These are phyloP conservation scores for Diaporthe vaccinii DNA, from an alignment of 2,329 filamentous ascomycete genomes.

Conservation along the genomic window DNA sequence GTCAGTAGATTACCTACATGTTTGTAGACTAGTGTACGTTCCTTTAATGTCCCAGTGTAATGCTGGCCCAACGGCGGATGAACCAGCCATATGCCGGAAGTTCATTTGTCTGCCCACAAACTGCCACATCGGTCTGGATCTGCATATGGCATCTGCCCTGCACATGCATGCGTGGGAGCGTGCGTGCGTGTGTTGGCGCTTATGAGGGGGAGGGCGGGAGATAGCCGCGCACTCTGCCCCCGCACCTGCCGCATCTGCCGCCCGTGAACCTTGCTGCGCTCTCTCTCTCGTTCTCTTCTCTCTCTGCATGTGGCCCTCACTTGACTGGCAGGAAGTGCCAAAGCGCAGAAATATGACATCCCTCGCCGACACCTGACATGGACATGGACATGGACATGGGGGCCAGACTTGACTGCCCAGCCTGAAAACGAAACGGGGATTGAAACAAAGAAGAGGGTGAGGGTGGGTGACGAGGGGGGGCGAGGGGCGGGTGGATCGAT, in stretches of 20 bases:
- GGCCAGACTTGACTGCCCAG: neutral
- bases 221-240: slow-evolving; percentile 19
- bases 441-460: slow-evolving; percentile 9
- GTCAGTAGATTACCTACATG: neutral
- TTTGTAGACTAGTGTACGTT: neutral
- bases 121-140: slow-evolving; percentile 14
- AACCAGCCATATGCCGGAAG: neutral
- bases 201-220: slow-evolving; percentile 9
- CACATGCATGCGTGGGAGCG: neutral
- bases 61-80: slow-evolving; percentile 1
- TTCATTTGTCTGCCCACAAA: slow-evolving; percentile 6
- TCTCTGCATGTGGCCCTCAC: neutral
- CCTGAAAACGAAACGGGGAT: slow-evolving; percentile 25
- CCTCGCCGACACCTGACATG: neutral
- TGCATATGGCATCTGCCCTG: neutral
- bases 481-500: neutral
- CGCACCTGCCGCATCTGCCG: slow-evolving; percentile 7
- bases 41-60: neutral
- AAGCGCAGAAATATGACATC: neutral
- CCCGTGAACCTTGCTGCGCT: neutral
- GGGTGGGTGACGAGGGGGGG: neutral
- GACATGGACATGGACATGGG: neutral
- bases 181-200: slow-evolving; percentile 14
- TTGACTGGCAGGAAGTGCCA: neutral
- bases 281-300: neutral